Base-by-base conservation (phyloP, 352 stramenopile species). In the Pythium insidiosum region DNA sequence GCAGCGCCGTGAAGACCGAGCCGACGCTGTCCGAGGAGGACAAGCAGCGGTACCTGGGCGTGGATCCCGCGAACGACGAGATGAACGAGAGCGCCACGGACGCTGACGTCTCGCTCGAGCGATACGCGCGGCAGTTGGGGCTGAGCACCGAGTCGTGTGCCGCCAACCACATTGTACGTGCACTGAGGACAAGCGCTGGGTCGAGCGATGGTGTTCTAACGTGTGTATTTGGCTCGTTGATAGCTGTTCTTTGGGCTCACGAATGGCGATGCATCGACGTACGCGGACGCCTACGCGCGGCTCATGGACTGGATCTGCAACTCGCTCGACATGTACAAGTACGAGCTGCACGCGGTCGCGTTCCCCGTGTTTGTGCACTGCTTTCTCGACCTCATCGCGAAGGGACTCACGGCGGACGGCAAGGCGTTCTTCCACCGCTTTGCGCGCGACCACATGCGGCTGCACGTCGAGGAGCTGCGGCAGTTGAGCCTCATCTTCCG, bases 301-400 rank as follows among this genome's bases (percentile, higher is more conserved):
- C 58, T 92, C n/a, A 37, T 86, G 30, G 71, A 85, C 31, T 92
- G 80, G 80, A 82, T 92, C 38, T 81, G 71, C 58, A 89, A 88
- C 53, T 84, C 80, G 50, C 56, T 92, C 11, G 80, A 92, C 42
- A 85, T 88, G 75, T 88, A 88, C 57, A 85, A 85, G 43, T 84
- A 77, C 54, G 80, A 92, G 53, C 56, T 92, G 35, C 77, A 92
- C 45, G 73, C 68, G 0, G 67, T 92, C 33, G 61, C 72, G 24
- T 92, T 85, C 25, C 80, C 80, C 26, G 53, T 92, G 41, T 92
- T 88, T 44, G 75, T 88, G 36, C 80, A 90, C 60, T 87, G 73
- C 53, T 90, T 80, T 50, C 51, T 92, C 28, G 80, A 92, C 44
- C 56, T 92, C 20, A 47, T 89, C n/a, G 49, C 61, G 4, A 88